These are phyloP conservation scores for Mycena venus DNA, from an alignment of 768 basidiomycete genomes.

Conservation along the genomic window DNA sequence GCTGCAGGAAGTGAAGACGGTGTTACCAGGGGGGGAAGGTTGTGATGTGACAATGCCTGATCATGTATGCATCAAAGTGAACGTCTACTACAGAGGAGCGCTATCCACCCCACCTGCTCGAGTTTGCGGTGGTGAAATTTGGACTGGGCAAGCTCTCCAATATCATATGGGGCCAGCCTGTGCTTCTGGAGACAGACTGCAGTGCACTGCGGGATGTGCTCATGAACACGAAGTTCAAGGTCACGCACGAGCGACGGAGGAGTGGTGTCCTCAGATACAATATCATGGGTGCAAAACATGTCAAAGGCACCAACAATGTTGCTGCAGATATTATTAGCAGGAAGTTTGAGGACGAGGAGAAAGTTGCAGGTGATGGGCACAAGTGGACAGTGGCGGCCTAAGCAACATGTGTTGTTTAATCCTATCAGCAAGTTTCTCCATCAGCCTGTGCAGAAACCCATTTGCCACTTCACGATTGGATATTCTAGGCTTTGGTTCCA, in stretches of 20 bases:
- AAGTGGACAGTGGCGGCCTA: slow-evolving; percentile 37
- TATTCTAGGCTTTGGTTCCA: too few species aligned
- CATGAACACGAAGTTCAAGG: slow-evolving; percentile 28
- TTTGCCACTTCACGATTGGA: too few species aligned
- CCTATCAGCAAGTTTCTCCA: too few species aligned
- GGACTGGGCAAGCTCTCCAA: slow-evolving; percentile 33
- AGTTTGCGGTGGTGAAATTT: slow-evolving; percentile 42
- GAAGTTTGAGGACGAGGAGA: not conserved
- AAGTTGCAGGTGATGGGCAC: slow-evolving; percentile 6
- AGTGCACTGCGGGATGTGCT: slow-evolving; percentile 40
- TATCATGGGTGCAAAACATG: slow-evolving; percentile 36
- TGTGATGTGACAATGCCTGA: slow-evolving; percentile 38
- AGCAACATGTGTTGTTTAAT: too few species aligned
- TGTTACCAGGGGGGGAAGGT: slow-evolving; percentile 24
- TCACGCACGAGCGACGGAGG: slow-evolving; percentile 41
- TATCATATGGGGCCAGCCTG: slow-evolving; percentile 40
- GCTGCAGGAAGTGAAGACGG: slow-evolving; percentile 33
- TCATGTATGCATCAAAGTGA: slow-evolving; percentile 49
- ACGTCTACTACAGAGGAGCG: slow-evolving; percentile 45
- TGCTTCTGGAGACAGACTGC: slow-evolving; percentile 28
- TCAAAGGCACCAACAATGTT: slow-evolving; percentile 33
- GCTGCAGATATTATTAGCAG: slow-evolving; percentile 41
- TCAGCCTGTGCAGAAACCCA: too few species aligned
- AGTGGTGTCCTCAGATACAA: slow-evolving; percentile 38
- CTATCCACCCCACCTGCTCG: slow-evolving; percentile 47